Percentiles rank a stretch among this genome's conserved stretches.
Evolutionary conservation across 2,329 filamentous ascomycete species (phyloP).

Genomic region (Aspergillus aculeatus): DNA sequence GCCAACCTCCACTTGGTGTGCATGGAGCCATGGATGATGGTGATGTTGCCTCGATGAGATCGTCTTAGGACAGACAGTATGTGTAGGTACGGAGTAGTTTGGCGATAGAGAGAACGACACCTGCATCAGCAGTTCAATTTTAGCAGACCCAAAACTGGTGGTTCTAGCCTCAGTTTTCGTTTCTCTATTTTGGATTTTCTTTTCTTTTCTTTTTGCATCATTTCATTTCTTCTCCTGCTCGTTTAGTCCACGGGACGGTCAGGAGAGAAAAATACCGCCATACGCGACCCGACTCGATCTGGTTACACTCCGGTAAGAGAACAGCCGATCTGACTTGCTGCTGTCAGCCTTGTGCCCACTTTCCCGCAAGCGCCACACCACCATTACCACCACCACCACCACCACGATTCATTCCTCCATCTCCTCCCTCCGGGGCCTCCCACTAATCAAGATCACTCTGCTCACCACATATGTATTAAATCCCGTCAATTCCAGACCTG

Average conservation of each 20-base stretch:
- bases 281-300: conserved; percentile 24
- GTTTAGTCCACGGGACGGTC: neutral
- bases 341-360: conserved; percentile 29
- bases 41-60: conserved; percentile 13
- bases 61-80: neutral
- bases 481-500: neutral
- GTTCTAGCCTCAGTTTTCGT: neutral
- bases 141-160: neutral
- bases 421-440: conserved; percentile 20
- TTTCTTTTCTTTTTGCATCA: neutral
- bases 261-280: conserved; percentile 7
- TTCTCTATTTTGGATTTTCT: neutral
- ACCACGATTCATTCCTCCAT: neutral
- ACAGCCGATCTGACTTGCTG: conserved; percentile 26
- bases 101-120: no score
- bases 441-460: conserved; percentile 14
- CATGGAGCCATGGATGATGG: conserved; percentile 10
- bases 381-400: neutral
- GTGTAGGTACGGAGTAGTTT: neutral
- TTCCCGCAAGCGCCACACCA: conserved; percentile 20
- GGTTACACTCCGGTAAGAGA: conserved; percentile 23
- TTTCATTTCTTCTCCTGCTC: neutral
- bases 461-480: neutral
- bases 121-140: neutral
- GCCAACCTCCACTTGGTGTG: conserved; percentile 13